These are phyloP conservation scores for Corynespora cassiicola DNA, from an alignment of 2,329 filamentous ascomycete genomes.

Conservation along the genomic window DNA sequence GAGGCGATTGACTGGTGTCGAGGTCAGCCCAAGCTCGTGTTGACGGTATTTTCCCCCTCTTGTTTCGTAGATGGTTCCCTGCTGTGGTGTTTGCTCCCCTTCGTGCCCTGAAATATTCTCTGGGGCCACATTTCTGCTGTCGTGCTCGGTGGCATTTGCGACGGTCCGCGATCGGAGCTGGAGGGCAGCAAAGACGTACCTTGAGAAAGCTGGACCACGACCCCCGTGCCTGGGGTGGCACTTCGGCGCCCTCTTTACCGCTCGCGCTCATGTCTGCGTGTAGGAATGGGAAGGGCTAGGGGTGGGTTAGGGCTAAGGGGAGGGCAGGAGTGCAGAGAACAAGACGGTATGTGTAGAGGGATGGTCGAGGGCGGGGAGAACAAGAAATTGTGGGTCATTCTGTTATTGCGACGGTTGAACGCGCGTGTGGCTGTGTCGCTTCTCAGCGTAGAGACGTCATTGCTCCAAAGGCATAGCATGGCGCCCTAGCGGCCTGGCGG, in stretches of 20 bases:
- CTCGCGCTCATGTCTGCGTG: conserved; percentile 23
- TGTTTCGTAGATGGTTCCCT: too few relatives aligned
- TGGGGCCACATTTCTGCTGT: too few relatives aligned
- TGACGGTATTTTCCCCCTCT: neutral
- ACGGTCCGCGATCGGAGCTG: neutral
- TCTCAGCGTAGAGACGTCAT: too few relatives aligned
- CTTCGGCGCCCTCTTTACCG: conserved; percentile 52
- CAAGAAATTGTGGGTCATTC: conserved; percentile 1
- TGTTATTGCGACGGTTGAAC: neutral
- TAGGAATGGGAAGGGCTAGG: too few relatives aligned
- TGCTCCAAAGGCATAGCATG: too few relatives aligned
- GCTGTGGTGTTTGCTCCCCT: too few relatives aligned
- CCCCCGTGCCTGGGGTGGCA: conserved; percentile 53
- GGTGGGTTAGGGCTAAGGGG: too few relatives aligned
- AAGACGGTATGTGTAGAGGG: neutral
- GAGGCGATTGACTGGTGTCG: conserved; percentile 57
- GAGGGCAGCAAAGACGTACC: conserved; percentile 33
- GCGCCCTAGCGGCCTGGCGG: too few relatives aligned
- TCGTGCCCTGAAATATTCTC: too few relatives aligned
- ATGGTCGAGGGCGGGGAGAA: neutral
- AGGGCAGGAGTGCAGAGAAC: neutral
- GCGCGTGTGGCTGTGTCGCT: conserved; percentile 12
- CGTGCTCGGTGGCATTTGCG: too few relatives aligned
- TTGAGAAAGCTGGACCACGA: conserved; percentile 59
- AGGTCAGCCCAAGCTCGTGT: conserved; percentile 16